Percentiles rank a stretch among this genome's conserved stretches.
Evolutionary conservation across 2,329 filamentous ascomycete genomes (phyloP).

Genomic region (Dothistroma pini): DNA sequence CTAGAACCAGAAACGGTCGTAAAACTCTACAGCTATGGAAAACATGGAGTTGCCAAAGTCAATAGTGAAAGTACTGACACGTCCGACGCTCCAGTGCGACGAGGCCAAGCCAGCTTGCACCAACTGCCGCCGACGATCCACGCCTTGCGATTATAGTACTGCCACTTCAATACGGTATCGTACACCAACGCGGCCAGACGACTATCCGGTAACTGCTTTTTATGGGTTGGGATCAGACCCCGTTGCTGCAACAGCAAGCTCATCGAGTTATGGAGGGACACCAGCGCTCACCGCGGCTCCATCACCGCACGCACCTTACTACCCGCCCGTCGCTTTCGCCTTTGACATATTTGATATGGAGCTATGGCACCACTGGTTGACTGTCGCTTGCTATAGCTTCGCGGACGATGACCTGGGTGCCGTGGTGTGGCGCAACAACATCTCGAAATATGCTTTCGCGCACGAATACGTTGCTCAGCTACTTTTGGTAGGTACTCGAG

Average conservation of each 20-base stretch:
- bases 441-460: slow-evolving; percentile 14
- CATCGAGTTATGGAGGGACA: not conserved
- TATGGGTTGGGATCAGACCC: not conserved
- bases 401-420: not conserved
- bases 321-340: not conserved
- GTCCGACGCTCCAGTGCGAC: slow-evolving; percentile 19
- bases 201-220: not conserved
- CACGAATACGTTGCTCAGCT: slow-evolving; percentile 21
- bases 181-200: not conserved
- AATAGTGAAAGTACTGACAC: slow-evolving; percentile 8
- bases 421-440: slow-evolving; percentile 11
- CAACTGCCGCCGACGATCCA: slow-evolving; percentile 17
- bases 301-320: not conserved
- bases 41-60: not conserved
- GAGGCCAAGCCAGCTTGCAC: slow-evolving; percentile 21
- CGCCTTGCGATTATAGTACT: slow-evolving; percentile 15
- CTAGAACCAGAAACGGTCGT: not conserved
- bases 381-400: slow-evolving; percentile 5
- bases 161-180: not conserved
- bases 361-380: slow-evolving; percentile 20
- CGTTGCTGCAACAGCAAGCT: slow-evolving; percentile 2
- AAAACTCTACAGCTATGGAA: too few species aligned
- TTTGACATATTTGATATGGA: slow-evolving; percentile 22
- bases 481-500: slow-evolving; percentile 1
- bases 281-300: not conserved